Conservation (phyloP, 495 filamentous ascomycete species). For the Neurospora sp. region DNA sequence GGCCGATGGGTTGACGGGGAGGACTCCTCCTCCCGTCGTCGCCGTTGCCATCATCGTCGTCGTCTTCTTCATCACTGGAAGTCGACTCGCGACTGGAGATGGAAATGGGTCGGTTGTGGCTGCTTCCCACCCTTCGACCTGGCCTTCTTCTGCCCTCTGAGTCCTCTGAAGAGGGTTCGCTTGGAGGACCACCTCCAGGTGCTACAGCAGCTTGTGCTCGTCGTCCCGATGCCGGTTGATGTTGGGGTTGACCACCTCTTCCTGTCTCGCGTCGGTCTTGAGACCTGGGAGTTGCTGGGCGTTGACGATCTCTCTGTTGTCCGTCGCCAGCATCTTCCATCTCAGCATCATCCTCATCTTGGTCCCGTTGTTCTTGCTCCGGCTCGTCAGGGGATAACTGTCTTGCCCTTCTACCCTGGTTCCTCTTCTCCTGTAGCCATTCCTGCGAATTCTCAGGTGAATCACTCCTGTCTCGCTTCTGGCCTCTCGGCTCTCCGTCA, state of each 20-base stretch:
- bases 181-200: background rate
- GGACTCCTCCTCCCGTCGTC: background rate
- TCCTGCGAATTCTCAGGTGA: background rate
- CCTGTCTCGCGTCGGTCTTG: background rate
- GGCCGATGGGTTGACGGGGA: background rate
- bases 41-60: background rate
- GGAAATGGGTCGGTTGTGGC: background rate
- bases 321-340: background rate
- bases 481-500: background rate
- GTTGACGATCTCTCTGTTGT: background rate
- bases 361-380: background rate
- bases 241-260: background rate
- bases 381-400: background rate
- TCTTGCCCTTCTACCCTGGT: background rate
- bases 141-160: background rate
- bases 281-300: background rate
- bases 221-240: background rate
- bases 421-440: background rate
- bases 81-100: background rate
- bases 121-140: background rate
- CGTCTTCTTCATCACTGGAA: background rate
- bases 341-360: background rate
- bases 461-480: background rate
- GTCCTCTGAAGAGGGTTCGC: background rate
- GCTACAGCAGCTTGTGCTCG: background rate